Conservation (phyloP, 1,284 basidiomycete genomes). For the Athelia psychrophila region DNA sequence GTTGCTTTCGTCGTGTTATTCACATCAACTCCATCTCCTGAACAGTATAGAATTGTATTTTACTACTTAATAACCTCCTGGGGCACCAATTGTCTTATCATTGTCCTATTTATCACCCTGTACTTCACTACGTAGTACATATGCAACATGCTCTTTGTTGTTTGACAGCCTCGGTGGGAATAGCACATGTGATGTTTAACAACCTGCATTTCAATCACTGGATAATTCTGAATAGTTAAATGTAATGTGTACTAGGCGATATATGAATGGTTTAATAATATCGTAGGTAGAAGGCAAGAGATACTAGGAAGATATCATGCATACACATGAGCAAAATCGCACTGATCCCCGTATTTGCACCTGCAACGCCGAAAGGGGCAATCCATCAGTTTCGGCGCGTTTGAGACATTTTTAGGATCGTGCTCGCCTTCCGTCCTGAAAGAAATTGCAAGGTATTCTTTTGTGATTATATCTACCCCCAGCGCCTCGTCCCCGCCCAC, state of each 20-base stretch:
- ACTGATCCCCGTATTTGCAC: constrained; percentile 83
- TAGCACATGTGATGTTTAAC: neutral
- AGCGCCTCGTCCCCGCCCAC: constrained; percentile 52
- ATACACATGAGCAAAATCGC: constrained; percentile 77
- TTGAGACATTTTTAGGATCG: constrained; percentile 36
- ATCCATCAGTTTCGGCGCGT: constrained; percentile 49
- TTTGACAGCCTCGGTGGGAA: neutral
- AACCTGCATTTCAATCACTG: neutral
- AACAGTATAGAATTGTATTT: constrained; percentile 3
- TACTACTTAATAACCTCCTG: neutral
- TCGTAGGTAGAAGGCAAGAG: neutral
- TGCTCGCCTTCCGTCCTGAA: constrained; percentile 86
- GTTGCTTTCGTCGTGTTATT: constrained; percentile 19
- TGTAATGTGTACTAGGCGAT: neutral
- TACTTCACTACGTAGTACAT: neutral
- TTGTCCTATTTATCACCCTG: neutral
- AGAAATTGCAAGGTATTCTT: constrained; percentile 85
- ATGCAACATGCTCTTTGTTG: neutral
- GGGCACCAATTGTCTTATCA: neutral
- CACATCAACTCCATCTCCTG: neutral
- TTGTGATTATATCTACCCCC: constrained; percentile 74
- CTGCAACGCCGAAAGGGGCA: constrained; percentile 46
- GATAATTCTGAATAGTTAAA: neutral
- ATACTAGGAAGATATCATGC: constrained; percentile 30
- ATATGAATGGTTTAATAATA: neutral